Evolutionary conservation across 352 stramenopile species (phyloP).

Genomic region (Globisporangium spinosum): DNA sequence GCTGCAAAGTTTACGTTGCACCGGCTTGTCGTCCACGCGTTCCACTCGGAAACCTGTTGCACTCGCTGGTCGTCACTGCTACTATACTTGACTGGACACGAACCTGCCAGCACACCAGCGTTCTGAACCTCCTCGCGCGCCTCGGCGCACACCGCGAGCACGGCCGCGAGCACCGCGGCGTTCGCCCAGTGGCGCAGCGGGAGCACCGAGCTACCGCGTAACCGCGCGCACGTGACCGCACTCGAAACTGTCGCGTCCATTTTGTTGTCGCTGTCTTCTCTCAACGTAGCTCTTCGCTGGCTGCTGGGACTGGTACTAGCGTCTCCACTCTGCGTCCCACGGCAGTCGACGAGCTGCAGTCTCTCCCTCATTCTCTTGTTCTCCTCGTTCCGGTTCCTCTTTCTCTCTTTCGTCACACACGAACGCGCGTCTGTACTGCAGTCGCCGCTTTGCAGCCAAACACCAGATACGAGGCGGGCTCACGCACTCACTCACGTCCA

Average conservation of each 20-base stretch:
- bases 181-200: background rate
- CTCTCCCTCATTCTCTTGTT: conserved; percentile 5
- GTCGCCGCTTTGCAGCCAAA: background rate
- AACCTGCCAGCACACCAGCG: background rate
- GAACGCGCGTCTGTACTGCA: background rate
- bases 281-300: background rate
- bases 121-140: conserved; percentile 1
- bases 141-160: background rate
- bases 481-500: background rate
- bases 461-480: background rate
- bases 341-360: background rate
- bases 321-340: background rate
- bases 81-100: background rate
- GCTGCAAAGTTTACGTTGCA: background rate
- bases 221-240: background rate
- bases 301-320: background rate
- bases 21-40: conserved; percentile 6
- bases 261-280: background rate
- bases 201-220: background rate
- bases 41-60: conserved; percentile 6
- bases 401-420: conserved; percentile 1
- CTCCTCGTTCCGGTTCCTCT: background rate
- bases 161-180: background rate
- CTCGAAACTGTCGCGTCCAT: background rate
- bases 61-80: background rate